phyloP scores from a whole-genome alignment of 805 yeast species.

The Allodekkera sacchari region DNA sequence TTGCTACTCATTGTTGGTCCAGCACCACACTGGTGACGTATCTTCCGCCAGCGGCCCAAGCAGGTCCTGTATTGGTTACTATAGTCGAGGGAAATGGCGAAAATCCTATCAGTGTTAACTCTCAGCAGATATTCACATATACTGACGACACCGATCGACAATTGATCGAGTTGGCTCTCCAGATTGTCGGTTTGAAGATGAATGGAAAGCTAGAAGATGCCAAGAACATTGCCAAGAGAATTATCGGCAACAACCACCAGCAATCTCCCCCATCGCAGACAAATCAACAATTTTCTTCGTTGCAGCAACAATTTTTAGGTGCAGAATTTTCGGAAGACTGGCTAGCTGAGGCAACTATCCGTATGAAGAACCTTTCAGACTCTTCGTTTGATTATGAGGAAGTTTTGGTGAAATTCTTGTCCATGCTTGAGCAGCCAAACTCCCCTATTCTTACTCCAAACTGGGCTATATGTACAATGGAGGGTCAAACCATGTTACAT shows the following conservation, averaged over 20 bases:
- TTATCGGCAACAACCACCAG: constrained; percentile 61
- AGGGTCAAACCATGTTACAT: constrained; percentile 86
- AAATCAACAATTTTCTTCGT: constrained; percentile 16
- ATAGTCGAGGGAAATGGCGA: constrained; percentile 33
- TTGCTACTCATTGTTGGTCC: constrained; percentile 94
- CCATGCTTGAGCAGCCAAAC: constrained; percentile 57
- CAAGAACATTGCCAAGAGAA: constrained; percentile 82
- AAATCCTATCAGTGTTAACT: constrained; percentile 9
- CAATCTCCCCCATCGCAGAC: constrained; percentile 3
- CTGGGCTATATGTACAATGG: constrained; percentile 70
- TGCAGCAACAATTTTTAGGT: no score
- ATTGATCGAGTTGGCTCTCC: constrained; percentile 88
- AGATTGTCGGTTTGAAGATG: constrained; percentile 95
- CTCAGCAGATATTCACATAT: constrained; percentile 73
- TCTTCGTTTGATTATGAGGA: constrained; percentile 41
- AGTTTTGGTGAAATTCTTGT: constrained; percentile 39
- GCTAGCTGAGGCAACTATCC: constrained; percentile 45
- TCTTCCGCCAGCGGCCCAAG: constrained; percentile 80
- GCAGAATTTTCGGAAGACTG: no score
- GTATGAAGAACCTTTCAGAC: constrained; percentile 38
- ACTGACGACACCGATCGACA: constrained; percentile 94
- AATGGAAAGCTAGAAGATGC: constrained; percentile 95
- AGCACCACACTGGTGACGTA: constrained; percentile 89
- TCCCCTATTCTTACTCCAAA: constrained; percentile 55
- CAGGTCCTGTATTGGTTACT: constrained; percentile 91